A percentile compares a stretch with the other conserved stretches of the same genome.
These are phyloP conservation scores for Ustilago xerochloae DNA, from an alignment of 1,284 basidiomycete species.

Conservation along the genomic window DNA sequence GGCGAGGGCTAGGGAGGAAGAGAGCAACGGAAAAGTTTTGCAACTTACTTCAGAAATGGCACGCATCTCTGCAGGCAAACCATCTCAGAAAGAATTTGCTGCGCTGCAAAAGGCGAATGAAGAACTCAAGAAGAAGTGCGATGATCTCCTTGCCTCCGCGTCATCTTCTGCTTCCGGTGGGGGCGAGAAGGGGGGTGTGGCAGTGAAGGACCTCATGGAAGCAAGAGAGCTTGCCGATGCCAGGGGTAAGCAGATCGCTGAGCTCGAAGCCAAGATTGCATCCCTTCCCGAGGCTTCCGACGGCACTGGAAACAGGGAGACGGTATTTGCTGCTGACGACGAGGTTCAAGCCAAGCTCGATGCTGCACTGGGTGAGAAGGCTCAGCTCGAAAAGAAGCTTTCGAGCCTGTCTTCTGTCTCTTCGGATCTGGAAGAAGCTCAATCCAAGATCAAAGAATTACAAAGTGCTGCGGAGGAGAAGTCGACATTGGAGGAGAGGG, in stretches of 20 bases:
- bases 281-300: not conserved
- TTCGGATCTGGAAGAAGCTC: slow-evolving; percentile 12
- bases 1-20: slow-evolving; percentile 15
- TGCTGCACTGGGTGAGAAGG: slow-evolving; percentile 1
- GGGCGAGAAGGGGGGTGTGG: not conserved
- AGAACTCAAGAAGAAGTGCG: slow-evolving; percentile 42
- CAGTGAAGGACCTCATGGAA: slow-evolving; percentile 32
- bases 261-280: slow-evolving; percentile 17
- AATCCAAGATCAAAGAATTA: not conserved
- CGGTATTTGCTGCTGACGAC: not conserved
- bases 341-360: slow-evolving; percentile 18
- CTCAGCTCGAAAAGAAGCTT: slow-evolving; percentile 8
- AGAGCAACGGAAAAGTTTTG: slow-evolving; percentile 26
- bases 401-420: not conserved
- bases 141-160: slow-evolving; percentile 7
- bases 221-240: slow-evolving; percentile 12
- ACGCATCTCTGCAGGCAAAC: slow-evolving; percentile 22
- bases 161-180: not conserved
- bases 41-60: slow-evolving; percentile 41
- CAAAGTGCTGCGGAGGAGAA: slow-evolving; percentile 1
- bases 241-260: slow-evolving; percentile 13
- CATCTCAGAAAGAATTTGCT: slow-evolving; percentile 23
- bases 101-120: slow-evolving; percentile 35
- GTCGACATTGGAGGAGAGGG: slow-evolving; percentile 4
- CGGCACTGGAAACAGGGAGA: not conserved